Conservation (phyloP, 305 asterid species). For the Fraxinus baroniana region DNA sequence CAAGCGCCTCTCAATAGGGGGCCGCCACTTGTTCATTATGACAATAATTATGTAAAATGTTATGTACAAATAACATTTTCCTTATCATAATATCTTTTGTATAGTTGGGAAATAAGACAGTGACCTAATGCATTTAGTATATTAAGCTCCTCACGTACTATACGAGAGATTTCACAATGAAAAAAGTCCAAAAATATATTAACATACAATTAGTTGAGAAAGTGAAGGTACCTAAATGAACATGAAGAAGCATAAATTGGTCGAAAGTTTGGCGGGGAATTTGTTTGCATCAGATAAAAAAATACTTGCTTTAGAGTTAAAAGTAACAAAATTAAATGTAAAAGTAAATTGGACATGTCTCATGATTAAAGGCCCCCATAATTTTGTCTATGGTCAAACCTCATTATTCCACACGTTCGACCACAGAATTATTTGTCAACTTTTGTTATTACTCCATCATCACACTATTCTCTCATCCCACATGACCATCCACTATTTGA, state of each 20-base stretch:
- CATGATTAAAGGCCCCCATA: constrained; percentile 23
- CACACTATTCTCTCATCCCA: not conserved
- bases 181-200: not conserved
- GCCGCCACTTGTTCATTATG: no score
- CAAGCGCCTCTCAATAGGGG: no score
- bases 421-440: constrained; percentile 9
- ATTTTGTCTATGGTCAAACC: constrained; percentile 35
- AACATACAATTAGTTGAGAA: not conserved
- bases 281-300: not conserved
- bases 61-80: no score
- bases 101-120: no score
- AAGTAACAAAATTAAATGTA: not conserved
- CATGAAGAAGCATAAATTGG: not conserved
- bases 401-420: constrained; percentile 36
- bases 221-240: not conserved
- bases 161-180: no score
- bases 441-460: constrained; percentile 23
- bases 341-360: not conserved
- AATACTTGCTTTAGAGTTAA: not conserved
- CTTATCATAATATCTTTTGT: no score
- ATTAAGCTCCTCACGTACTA: not conserved
- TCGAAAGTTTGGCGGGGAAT: not conserved
- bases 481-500: not conserved
- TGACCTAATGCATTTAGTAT: no score
- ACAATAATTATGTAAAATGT: no score